A percentile compares a stretch with the other conserved stretches of the same genome.
Evolutionary conservation across 306 rosid species (phyloP).

Genomic region (Hippophae gyantsensis): DNA sequence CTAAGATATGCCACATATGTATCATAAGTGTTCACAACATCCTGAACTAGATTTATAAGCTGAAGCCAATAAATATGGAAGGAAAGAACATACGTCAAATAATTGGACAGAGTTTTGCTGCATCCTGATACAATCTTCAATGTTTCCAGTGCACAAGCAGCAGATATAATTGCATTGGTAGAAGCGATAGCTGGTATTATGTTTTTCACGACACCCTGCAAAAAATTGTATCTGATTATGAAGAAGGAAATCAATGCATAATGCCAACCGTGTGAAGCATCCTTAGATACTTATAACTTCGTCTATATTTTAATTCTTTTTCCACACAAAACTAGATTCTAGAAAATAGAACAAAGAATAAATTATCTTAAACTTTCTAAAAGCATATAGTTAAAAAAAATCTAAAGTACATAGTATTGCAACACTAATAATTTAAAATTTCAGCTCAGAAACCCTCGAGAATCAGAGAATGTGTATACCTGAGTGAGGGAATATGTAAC

Average conservation of each 20-base stretch:
- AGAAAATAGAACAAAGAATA: too few relatives aligned
- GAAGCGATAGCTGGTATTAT: constrained; percentile 97
- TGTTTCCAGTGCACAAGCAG: constrained; percentile 89
- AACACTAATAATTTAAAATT: constrained; percentile 5
- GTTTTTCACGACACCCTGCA: constrained; percentile 94
- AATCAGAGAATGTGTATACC: constrained; percentile 32
- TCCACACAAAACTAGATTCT: too few relatives aligned
- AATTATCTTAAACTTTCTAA: neutral
- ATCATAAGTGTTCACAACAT: neutral
- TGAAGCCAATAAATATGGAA: neutral
- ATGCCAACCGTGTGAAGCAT: constrained; percentile 19
- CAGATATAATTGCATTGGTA: constrained; percentile 95
- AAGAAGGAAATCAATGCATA: constrained; percentile 6
- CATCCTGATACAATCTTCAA: constrained; percentile 84
- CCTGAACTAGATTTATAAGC: constrained; percentile 1
- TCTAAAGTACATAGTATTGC: neutral
- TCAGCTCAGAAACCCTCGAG: too few relatives aligned
- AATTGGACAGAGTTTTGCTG: constrained; percentile 91
- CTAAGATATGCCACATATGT: neutral
- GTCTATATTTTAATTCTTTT: too few relatives aligned
- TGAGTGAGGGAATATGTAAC: constrained; percentile 86
- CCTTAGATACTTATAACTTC: neutral
- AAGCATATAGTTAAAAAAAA: neutral
- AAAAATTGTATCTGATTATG: constrained; percentile 14
- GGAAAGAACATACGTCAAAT: constrained; percentile 49